Evolutionary conservation across 148 eudicot genomes (phyloP).

Genomic region (Salicornia ramosissima): DNA sequence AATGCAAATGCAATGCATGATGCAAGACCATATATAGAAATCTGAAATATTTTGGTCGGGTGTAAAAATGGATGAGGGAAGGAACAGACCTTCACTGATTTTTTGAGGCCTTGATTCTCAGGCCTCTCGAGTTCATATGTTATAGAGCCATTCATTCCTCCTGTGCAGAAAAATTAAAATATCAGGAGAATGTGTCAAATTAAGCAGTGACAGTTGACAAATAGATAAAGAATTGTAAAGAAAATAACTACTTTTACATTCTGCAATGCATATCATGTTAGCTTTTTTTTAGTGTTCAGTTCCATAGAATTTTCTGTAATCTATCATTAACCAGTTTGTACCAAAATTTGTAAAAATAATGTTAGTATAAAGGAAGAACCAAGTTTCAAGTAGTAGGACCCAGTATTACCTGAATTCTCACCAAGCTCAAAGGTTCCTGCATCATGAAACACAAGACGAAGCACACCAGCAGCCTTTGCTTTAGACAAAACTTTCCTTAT

Average conservation of each 20-base stretch:
- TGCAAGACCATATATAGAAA: background rate
- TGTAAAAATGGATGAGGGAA: background rate
- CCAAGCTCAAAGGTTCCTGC: conserved; percentile 80
- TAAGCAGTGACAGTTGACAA: background rate
- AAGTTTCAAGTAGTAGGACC: background rate
- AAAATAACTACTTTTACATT: background rate
- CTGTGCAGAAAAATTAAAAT: conserved; percentile 38
- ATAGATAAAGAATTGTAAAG: background rate
- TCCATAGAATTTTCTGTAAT: too few relatives aligned
- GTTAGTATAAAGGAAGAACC: background rate
- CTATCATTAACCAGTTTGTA: background rate
- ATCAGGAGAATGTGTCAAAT: background rate
- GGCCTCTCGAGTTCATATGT: conserved; percentile 84
- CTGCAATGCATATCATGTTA: background rate
- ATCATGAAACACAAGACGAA: conserved; percentile 96
- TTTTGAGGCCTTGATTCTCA: conserved; percentile 76
- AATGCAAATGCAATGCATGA: background rate
- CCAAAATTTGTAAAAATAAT: background rate
- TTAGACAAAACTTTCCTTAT: conserved; percentile 68
- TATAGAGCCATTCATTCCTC: conserved; percentile 98
- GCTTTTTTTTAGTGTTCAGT: background rate
- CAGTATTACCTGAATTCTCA: conserved; percentile 57
- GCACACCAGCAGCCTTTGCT: conserved; percentile 90
- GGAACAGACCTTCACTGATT: conserved; percentile 65
- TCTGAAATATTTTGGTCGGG: background rate